These are phyloP conservation scores for Euphorbia tirucalli DNA, from an alignment of 345 rosid species.

Conservation along the genomic window DNA sequence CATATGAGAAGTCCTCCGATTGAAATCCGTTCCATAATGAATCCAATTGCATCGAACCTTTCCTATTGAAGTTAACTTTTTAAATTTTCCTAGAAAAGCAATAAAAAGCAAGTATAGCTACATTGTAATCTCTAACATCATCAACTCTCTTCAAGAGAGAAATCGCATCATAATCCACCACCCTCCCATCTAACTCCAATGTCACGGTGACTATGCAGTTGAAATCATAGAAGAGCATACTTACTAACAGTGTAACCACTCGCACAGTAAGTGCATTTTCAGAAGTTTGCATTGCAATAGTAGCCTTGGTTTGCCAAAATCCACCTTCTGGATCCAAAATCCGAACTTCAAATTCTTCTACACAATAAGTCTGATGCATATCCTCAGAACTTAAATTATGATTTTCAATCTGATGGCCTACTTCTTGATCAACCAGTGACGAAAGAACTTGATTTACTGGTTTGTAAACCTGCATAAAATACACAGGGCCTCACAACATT, in stretches of 20 bases:
- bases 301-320: slow-evolving; percentile 90
- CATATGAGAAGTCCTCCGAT: not conserved
- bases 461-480: slow-evolving; percentile 61
- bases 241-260: slow-evolving; percentile 82
- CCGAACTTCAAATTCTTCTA: slow-evolving; percentile 91
- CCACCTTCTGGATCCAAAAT: slow-evolving; percentile 93
- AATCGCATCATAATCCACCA: not conserved
- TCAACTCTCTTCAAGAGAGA: not conserved
- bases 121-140: not conserved
- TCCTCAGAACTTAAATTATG: slow-evolving; percentile 77
- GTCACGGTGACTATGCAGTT: slow-evolving; percentile 10
- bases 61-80: not conserved
- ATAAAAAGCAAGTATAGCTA: not conserved
- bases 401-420: slow-evolving; percentile 83
- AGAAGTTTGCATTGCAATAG: slow-evolving; percentile 90
- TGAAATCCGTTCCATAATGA: not conserved
- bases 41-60: not conserved
- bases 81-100: not conserved
- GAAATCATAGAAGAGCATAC: slow-evolving; percentile 35
- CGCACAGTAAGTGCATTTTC: slow-evolving; percentile 94
- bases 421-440: slow-evolving; percentile 90
- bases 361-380: slow-evolving; percentile 61
- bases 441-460: slow-evolving; percentile 91
- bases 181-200: slow-evolving; percentile 14
- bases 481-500: slow-evolving; percentile 10